Evolutionary conservation across 306 rosid genomes (phyloP).

Genomic region (Sicyos edulis): DNA sequence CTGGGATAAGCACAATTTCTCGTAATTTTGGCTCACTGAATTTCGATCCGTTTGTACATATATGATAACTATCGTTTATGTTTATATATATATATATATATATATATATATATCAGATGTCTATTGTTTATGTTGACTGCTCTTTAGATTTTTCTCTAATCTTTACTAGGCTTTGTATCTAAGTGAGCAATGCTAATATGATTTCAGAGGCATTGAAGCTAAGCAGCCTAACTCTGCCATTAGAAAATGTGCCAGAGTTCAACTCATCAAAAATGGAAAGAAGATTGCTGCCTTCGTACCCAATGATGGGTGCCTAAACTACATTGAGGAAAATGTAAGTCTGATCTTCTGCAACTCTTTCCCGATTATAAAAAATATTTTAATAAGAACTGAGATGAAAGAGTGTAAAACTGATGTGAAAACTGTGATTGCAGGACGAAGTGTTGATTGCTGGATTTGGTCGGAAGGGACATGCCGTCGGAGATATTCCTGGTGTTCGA

Average conservation of each 20-base stretch:
- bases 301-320: conserved; percentile 75
- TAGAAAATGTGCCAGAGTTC: conserved; percentile 83
- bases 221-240: conserved; percentile 90
- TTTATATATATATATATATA: too few relatives aligned
- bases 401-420: background rate
- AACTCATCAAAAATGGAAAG: conserved; percentile 72
- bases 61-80: background rate
- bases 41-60: background rate
- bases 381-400: background rate
- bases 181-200: background rate
- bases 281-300: conserved; percentile 88
- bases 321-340: conserved; percentile 67
- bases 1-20: background rate
- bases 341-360: background rate
- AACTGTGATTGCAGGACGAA: conserved; percentile 49
- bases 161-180: background rate
- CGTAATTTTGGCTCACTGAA: background rate
- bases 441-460: conserved; percentile 59
- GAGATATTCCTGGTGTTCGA: conserved; percentile 39
- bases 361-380: background rate
- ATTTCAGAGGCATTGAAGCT: conserved; percentile 68
- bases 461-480: conserved; percentile 49
- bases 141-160: background rate
- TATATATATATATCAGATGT: too few relatives aligned
- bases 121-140: background rate